phyloP scores from a whole-genome alignment of 2,329 filamentous ascomycete species.

The Colletotrichum abscissum region DNA sequence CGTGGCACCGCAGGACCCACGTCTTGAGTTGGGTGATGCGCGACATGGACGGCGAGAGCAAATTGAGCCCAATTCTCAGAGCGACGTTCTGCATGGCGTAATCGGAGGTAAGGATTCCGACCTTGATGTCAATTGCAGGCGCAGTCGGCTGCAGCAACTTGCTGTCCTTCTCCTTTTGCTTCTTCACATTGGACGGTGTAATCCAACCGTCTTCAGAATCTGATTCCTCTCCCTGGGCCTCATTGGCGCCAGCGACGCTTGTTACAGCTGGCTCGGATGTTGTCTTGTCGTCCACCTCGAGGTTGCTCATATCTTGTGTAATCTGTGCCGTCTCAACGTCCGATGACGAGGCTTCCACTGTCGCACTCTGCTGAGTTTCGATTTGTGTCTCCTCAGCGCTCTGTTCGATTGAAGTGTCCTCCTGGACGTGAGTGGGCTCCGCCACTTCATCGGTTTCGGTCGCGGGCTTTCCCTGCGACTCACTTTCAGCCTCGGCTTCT shows the following conservation, averaged over 20 bases:
- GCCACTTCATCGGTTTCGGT: conserved; percentile 35
- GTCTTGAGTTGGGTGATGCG: conserved; percentile 88
- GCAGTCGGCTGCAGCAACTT: conserved; percentile 49
- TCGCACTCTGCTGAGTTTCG: conserved; percentile 22
- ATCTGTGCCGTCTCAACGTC: conserved; percentile 1
- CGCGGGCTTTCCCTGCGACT: conserved; percentile 42
- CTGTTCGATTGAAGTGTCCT: conserved; percentile 13
- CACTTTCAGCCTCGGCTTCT: conserved; percentile 1
- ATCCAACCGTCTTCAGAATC: conserved; percentile 86
- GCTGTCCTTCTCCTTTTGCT: conserved; percentile 79
- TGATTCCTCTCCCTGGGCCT: conserved; percentile 52
- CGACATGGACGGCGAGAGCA: conserved; percentile 82
- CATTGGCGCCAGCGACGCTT: conserved; percentile 38
- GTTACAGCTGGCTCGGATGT: conserved; percentile 28
- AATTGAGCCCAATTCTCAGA: conserved; percentile 92
- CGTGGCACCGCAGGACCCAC: conserved; percentile 92
- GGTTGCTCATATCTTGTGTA: conserved; percentile 27
- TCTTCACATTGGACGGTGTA: conserved; percentile 90
- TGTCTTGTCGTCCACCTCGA: conserved; percentile 31
- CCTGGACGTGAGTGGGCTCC: not conserved
- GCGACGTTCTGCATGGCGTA: conserved; percentile 98
- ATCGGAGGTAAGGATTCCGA: conserved; percentile 93
- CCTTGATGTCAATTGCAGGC: conserved; percentile 75
- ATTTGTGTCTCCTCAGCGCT: not conserved
- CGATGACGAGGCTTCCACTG: conserved; percentile 21